Evolutionary conservation across 805 yeast genomes (phyloP), one percentile per base, ranked within the genome.

Genomic region (Sporopachydermia lactativora): DNA sequence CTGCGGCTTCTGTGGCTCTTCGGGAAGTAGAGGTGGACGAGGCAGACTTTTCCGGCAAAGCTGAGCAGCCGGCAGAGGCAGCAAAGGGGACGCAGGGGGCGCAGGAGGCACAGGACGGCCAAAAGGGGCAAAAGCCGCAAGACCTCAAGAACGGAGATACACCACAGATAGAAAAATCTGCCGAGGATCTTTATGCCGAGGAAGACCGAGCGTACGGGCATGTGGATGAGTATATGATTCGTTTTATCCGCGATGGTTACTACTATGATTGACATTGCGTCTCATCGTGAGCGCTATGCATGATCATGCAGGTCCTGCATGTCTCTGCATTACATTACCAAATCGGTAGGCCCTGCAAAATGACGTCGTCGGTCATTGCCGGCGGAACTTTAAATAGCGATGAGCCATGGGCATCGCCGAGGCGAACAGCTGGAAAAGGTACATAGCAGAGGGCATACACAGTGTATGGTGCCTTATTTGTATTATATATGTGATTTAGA

Each of bases 151-250:
- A 51, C 38, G 59, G 54, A n/a, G 59, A 43, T 2, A 52, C 45
- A 2, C n/a, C n/a, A n/a, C n/a, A n/a, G n/a, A n/a, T n/a, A n/a
- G n/a, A n/a, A n/a, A 60, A 58, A 28, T 56, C 51, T 13, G 59
- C 50, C 3, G 64, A 55, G 13, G 64, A 59, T 3, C 79, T 73
- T 28, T 73, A 61, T 39, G 79, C 70, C 3, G 84, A 75, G 37
- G 81, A 73, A 16, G 65, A 52, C 3, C 52, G 64, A 39, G 77
- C 59, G 39, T 64, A 63, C 44, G 70, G 77, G 24, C 96, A 86
- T 57, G 74, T 89, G 41, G 99, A 92, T 55, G 97, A 92, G 66
- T 94, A 88, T 62, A 92, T 92, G 99, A 75, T 92, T 46, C 67
- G 88, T 44, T 83, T 73, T 54, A 83, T 92, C 44, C 94, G 94